These are phyloP conservation scores for Solanum aculeatissimum DNA, from an alignment of 305 asterid genomes.

Conservation along the genomic window DNA sequence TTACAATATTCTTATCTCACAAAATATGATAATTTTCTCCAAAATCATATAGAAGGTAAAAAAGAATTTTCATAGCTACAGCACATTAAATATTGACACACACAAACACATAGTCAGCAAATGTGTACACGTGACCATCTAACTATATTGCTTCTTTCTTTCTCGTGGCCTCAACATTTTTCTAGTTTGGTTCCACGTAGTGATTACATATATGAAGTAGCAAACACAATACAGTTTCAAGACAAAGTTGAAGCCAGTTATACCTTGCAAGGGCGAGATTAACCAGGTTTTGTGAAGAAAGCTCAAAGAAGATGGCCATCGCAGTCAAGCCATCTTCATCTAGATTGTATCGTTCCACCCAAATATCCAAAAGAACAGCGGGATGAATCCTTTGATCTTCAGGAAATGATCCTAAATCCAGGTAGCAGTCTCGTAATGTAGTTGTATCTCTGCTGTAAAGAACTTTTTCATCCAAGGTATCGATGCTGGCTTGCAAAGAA, in stretches of 20 bases:
- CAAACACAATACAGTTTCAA: background rate
- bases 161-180: background rate
- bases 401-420: conserved; percentile 22
- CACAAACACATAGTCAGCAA: background rate
- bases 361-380: conserved; percentile 17
- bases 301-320: conserved; percentile 7
- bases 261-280: conserved; percentile 19
- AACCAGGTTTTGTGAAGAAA: conserved; percentile 14
- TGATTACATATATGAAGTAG: background rate
- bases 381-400: conserved; percentile 22
- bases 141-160: background rate
- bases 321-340: conserved; percentile 10
- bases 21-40: background rate
- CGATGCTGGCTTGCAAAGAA: conserved; percentile 17
- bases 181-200: background rate
- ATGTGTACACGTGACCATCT: background rate
- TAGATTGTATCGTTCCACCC: conserved; percentile 22
- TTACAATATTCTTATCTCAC: background rate
- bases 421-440: conserved; percentile 11
- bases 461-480: conserved; percentile 1
- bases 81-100: background rate
- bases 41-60: background rate
- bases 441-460: background rate
- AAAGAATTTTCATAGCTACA: background rate
- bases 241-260: background rate